Evolutionary conservation across 2,329 filamentous ascomycete species (phyloP), one percentile per base, ranked within the genome.

Genomic region (Elsinoe batatas): DNA sequence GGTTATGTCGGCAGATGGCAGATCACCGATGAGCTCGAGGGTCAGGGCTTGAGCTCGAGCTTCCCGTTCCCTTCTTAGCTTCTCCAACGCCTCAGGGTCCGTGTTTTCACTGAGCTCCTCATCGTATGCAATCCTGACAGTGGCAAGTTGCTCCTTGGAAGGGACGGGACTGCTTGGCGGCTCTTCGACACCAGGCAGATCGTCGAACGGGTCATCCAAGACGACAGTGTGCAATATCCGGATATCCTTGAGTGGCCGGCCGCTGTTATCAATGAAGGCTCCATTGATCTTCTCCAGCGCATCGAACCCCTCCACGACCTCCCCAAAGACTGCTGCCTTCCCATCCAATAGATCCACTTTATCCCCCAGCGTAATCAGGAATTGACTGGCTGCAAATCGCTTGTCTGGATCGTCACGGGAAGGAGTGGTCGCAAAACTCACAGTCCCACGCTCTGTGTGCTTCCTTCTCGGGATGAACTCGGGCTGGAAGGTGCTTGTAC

Each of bases 1-100:
- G 64, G 91, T 94, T 63, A 98, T 91, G 71, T 98, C 93, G 58
- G 93, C 93, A 70, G 96, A 98, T 3, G 93, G 93, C 57, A 98
- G 75, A 69, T 98, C 93, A 42, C 93, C 93, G 72, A 98, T 93
- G 84, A 98, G 94, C 73, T 98, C 93, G 47, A 98, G 78, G 1
- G 91, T 97, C 64, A 98, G 74, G 0, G 93, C 93, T 70, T 97
- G 93, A 0, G 91, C 91, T 59, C 91, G 83, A 5, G 93, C 93
- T 69, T 98, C 93, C 26, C 89, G 81, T 68, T 97, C 90, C 59
- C 90, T 82, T 53, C 91, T 83, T 49, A 85, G 74, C 70, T 83
- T 87, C 68, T 97, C 91, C 62, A 84, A 76, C 18, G 85, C 78
- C 62, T 91, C 89, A 61, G 91, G 87, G 61, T 94, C 89, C 56